A percentile compares a stretch with the other conserved stretches of the same genome.
These are phyloP conservation scores for Truncatella angustata DNA, from an alignment of 2,329 filamentous ascomycete species.

Conservation along the genomic window DNA sequence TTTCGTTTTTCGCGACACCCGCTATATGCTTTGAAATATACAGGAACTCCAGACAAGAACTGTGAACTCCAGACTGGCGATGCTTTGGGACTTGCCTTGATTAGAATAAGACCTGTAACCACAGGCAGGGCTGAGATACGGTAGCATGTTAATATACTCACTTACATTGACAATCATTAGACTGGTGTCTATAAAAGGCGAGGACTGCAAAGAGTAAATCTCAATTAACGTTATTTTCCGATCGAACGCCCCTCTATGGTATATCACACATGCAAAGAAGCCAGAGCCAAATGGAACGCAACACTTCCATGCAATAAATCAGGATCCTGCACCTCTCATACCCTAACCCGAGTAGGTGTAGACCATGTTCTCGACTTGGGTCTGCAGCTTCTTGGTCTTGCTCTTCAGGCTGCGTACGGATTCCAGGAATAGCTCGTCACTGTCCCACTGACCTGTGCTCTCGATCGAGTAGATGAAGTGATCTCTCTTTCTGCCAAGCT, in stretches of 20 bases:
- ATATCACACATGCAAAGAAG: not conserved
- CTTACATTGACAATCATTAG: too few species aligned
- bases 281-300: not conserved
- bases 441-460: slow-evolving; percentile 92
- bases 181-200: too few species aligned
- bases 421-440: slow-evolving; percentile 90
- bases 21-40: too few species aligned
- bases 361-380: slow-evolving; percentile 66
- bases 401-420: slow-evolving; percentile 79
- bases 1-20: too few species aligned
- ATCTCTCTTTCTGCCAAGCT: slow-evolving; percentile 83
- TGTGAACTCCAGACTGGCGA: too few species aligned
- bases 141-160: too few species aligned
- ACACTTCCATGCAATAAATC: not conserved
- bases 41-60: too few species aligned
- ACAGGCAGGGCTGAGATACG: too few species aligned
- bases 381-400: slow-evolving; percentile 75
- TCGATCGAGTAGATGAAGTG: slow-evolving; percentile 98
- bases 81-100: too few species aligned
- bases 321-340: not conserved
- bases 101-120: too few species aligned
- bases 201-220: not conserved
- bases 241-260: slow-evolving; percentile 8
- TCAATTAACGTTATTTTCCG: slow-evolving; percentile 1
- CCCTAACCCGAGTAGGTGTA: slow-evolving; percentile 25